Percentiles rank a stretch among this genome's conserved stretches.
These are phyloP conservation scores for Westerdykella sp. DNA, from an alignment of 2,329 filamentous ascomycete genomes.

Conservation along the genomic window DNA sequence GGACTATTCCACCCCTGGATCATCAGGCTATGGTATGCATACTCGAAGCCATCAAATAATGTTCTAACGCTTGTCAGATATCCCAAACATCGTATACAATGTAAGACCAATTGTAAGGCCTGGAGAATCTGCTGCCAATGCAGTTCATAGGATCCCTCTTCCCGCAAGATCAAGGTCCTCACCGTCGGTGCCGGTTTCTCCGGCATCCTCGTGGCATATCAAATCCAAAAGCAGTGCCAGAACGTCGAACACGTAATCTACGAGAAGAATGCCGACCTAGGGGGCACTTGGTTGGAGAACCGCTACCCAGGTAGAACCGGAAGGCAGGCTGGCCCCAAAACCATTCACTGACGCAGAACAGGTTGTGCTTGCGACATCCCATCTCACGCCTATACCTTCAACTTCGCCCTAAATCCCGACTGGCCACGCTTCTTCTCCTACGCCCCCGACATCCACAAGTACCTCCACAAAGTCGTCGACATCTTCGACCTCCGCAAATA, in stretches of 20 bases:
- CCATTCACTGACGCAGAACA: neutral
- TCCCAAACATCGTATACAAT: constrained; percentile 37
- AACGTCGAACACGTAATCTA: constrained; percentile 46
- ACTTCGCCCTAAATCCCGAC: constrained; percentile 43
- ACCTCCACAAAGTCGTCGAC: constrained; percentile 45
- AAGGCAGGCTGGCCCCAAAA: too few relatives aligned
- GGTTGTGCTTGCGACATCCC: constrained; percentile 44
- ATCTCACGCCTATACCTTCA: constrained; percentile 42
- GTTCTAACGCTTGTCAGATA: constrained; percentile 3
- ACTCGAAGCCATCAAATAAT: neutral
- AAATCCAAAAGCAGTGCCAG: constrained; percentile 40
- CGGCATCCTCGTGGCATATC: constrained; percentile 44
- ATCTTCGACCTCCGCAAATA: constrained; percentile 47
- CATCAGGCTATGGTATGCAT: constrained; percentile 33
- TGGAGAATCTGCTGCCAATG: neutral
- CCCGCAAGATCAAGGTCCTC: constrained; percentile 42
- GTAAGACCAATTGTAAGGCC: constrained; percentile 4
- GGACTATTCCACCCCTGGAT: constrained; percentile 42
- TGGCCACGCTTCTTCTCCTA: constrained; percentile 46
- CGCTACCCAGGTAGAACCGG: constrained; percentile 25
- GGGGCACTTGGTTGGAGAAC: constrained; percentile 45
- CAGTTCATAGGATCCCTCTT: constrained; percentile 26
- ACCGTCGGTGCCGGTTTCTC: constrained; percentile 46
- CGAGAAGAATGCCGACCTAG: constrained; percentile 43
- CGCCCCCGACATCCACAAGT: constrained; percentile 44